A percentile compares a stretch with the other conserved stretches of the same genome.
Conservation (phyloP, 495 filamentous ascomycete genomes). For the Parathielavia hyrcaniae region DNA sequence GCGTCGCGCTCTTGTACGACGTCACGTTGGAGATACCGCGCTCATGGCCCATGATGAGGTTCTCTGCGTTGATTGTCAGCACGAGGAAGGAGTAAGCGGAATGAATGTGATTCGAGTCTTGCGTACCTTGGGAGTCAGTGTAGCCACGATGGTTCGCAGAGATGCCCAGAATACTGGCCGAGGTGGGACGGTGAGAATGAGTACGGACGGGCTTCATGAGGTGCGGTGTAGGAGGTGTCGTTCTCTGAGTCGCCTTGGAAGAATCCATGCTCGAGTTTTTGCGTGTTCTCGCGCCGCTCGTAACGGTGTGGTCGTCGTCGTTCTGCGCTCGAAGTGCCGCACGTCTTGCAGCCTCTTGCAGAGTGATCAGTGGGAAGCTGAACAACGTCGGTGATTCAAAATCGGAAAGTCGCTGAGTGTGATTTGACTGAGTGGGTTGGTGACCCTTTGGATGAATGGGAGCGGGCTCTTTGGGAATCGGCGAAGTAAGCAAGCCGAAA, state of each 20-base stretch:
- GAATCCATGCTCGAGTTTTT: slow-evolving; percentile 22
- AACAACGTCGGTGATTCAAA: slow-evolving; percentile 21
- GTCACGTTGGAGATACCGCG: slow-evolving; percentile 2
- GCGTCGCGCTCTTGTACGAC: slow-evolving; percentile 9
- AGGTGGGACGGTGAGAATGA: slow-evolving; percentile 13
- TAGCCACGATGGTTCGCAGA: neutral
- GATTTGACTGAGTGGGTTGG: neutral
- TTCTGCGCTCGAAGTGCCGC: slow-evolving; percentile 18
- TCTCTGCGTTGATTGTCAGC: neutral
- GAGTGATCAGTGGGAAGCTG: slow-evolving; percentile 25
- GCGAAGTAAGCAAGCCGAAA: neutral
- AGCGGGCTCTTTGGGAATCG: neutral
- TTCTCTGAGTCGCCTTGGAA: slow-evolving; percentile 21
- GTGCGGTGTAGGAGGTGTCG: slow-evolving; percentile 18
- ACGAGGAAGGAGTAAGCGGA: neutral
- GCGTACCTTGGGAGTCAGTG: slow-evolving; percentile 1
- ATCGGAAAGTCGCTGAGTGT: neutral
- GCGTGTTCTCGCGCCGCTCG: slow-evolving; percentile 17
- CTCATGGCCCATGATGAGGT: neutral
- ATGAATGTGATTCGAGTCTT: neutral
- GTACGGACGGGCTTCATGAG: slow-evolving; percentile 18
- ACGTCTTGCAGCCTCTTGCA: slow-evolving; percentile 26
- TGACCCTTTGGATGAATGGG: neutral
- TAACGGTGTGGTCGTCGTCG: slow-evolving; percentile 22
- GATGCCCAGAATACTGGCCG: slow-evolving; percentile 8